These are phyloP conservation scores for Capillidium rhysosporum DNA, from an alignment of 371 early-diverging fungal genomes.

Conservation along the genomic window DNA sequence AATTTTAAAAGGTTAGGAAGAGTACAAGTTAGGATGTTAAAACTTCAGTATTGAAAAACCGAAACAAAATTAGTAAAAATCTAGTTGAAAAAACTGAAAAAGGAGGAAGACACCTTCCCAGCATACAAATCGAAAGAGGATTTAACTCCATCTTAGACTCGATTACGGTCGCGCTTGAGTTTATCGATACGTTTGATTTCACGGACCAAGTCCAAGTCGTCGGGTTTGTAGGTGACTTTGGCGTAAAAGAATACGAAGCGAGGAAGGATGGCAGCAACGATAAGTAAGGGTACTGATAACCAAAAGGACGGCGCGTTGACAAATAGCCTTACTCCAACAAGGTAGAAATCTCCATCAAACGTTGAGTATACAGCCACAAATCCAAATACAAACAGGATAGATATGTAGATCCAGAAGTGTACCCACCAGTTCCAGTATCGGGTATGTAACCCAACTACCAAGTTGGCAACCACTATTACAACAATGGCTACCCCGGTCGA, in stretches of 20 bases:
- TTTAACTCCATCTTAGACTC: no score
- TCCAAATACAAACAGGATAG: conserved; percentile 20
- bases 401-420: conserved; percentile 19
- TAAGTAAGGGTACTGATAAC: conserved; percentile 30
- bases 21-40: no score
- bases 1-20: no score
- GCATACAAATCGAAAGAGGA: no score
- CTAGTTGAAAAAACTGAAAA: no score
- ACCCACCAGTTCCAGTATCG: conserved; percentile 53
- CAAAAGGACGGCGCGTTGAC: conserved; percentile 46
- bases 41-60: no score
- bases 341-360: conserved; percentile 23
- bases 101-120: no score
- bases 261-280: conserved; percentile 38
- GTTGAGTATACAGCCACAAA: conserved; percentile 36
- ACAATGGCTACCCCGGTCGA: conserved; percentile 37
- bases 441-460: conserved; percentile 47
- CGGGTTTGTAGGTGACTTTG: conserved; percentile 39
- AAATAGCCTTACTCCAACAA: conserved; percentile 33
- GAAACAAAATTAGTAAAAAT: no score
- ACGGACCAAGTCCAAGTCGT: conserved; percentile 45
- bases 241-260: conserved; percentile 34
- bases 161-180: neutral
- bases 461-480: conserved; percentile 42
- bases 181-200: conserved; percentile 24